Evolutionary conservation across 73 alveolate genomes (phyloP), one percentile per base, ranked within the genome.

Genomic region (Stentor roeselii): DNA sequence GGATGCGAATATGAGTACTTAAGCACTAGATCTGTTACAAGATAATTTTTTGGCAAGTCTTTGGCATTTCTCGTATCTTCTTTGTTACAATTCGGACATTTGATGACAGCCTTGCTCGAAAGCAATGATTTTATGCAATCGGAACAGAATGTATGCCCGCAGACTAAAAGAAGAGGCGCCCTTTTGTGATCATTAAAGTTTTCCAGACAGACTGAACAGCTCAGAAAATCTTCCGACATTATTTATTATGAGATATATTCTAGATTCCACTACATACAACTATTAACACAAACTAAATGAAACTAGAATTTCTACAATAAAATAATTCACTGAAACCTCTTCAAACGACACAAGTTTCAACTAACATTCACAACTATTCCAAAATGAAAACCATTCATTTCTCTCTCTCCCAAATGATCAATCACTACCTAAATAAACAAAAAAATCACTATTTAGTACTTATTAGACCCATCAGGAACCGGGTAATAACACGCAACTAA

Each of bases 121-220:
- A 21, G 80, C 2, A 67, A 21, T 67, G 80, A 60, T 58, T 83
- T 30, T 59, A 88, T 41, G 80, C 91, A 88, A 77, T 88, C 82
- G 37, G 35, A 31, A 60, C 93, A 88, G 59, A 88, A 88, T 3
- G 93, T 75, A 58, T 88, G 93, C 3, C 93, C 93, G 61, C 93
- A 88, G 3, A 35, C 58, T 42, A 88, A 41, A 60, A 88, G 75
- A 27, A 85, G 85, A 42, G 93, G 93, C 31, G 77, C 75, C 30
- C 82, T 74, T 3, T 75, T 75, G 14, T 36, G 6, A 2, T 60
- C 84, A 86, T 88, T 82, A 35, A 42, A 59, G 39, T 74, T 74
- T 80, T 88, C 93, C 75, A 85, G 74, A 75, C 93, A 88, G 4
- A 88, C 61, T 75, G 60, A 50, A 75, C 91, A 88, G n/a, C 84